These are phyloP conservation scores for Neurospora sp. DNA, from an alignment of 495 filamentous ascomycete species.

Conservation along the genomic window DNA sequence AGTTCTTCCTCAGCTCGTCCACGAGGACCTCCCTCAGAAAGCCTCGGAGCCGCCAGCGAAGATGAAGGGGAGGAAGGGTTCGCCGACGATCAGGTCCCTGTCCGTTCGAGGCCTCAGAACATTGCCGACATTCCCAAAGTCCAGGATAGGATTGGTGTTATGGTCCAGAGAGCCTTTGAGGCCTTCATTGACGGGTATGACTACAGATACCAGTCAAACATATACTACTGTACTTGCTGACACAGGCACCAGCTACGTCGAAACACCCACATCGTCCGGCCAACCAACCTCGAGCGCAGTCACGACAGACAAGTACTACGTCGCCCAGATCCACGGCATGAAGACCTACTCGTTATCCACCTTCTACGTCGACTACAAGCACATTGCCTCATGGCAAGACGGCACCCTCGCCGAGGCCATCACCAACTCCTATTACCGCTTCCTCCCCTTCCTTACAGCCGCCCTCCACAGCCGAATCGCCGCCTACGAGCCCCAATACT, in stretches of 20 bases:
- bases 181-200: slow-evolving; percentile 75
- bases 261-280: slow-evolving; percentile 63
- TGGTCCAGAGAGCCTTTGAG: slow-evolving; percentile 77
- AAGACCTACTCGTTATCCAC: slow-evolving; percentile 80
- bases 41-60: slow-evolving; percentile 52
- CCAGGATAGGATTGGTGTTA: slow-evolving; percentile 78
- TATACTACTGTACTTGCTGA: background rate
- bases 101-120: slow-evolving; percentile 48
- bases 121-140: slow-evolving; percentile 62
- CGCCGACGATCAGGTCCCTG: slow-evolving; percentile 45
- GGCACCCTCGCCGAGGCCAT: slow-evolving; percentile 75
- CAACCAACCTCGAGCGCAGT: slow-evolving; percentile 64
- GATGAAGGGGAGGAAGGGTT: slow-evolving; percentile 47
- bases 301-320: slow-evolving; percentile 87
- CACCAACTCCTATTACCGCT: slow-evolving; percentile 85
- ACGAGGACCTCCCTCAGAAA: slow-evolving; percentile 56
- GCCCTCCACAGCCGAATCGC: slow-evolving; percentile 88
- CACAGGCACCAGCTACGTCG: slow-evolving; percentile 48
- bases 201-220: background rate
- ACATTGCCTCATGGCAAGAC: slow-evolving; percentile 60
- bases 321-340: slow-evolving; percentile 91
- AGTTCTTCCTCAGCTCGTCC: slow-evolving; percentile 50
- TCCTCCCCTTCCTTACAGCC: slow-evolving; percentile 82
- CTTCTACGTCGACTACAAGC: slow-evolving; percentile 91
- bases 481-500: slow-evolving; percentile 91